These are phyloP conservation scores for Aspergillus uvarum DNA, from an alignment of 2,329 filamentous ascomycete species.

Conservation along the genomic window DNA sequence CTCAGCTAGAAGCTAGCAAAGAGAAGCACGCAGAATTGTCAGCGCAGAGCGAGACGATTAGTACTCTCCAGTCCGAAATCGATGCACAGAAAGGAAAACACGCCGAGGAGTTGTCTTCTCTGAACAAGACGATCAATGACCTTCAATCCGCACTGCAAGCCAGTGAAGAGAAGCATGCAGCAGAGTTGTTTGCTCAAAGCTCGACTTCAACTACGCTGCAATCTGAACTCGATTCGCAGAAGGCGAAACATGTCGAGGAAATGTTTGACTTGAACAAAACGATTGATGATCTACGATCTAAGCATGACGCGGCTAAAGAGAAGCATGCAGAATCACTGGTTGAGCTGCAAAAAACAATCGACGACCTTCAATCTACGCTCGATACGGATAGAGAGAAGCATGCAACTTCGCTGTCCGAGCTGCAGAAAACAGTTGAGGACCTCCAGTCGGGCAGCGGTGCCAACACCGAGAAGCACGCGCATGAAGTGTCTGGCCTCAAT, in stretches of 20 bases:
- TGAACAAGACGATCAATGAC: slow-evolving; percentile 58
- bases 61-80: slow-evolving; percentile 52
- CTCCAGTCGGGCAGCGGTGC: slow-evolving; percentile 51
- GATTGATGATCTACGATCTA: slow-evolving; percentile 45
- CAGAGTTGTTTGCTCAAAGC: slow-evolving; percentile 49
- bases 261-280: neutral
- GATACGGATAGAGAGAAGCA: slow-evolving; percentile 35
- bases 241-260: neutral
- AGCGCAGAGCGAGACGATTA: slow-evolving; percentile 57
- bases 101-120: slow-evolving; percentile 60
- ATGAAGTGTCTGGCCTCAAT: slow-evolving; percentile 58
- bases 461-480: slow-evolving; percentile 52
- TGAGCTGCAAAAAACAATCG: slow-evolving; percentile 57
- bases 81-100: slow-evolving; percentile 36
- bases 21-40: slow-evolving; percentile 53
- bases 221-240: neutral
- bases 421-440: slow-evolving; percentile 58
- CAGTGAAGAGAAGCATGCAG: slow-evolving; percentile 52
- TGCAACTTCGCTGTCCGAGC: slow-evolving; percentile 61
- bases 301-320: slow-evolving; percentile 49
- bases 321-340: slow-evolving; percentile 56
- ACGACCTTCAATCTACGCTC: slow-evolving; percentile 53
- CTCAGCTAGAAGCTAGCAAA: slow-evolving; percentile 49
- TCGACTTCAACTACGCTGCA: neutral
- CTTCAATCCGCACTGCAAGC: slow-evolving; percentile 52